These are phyloP conservation scores for Eragrostis curvula DNA, from an alignment of 176 grass and related monocot genomes.

Conservation along the genomic window DNA sequence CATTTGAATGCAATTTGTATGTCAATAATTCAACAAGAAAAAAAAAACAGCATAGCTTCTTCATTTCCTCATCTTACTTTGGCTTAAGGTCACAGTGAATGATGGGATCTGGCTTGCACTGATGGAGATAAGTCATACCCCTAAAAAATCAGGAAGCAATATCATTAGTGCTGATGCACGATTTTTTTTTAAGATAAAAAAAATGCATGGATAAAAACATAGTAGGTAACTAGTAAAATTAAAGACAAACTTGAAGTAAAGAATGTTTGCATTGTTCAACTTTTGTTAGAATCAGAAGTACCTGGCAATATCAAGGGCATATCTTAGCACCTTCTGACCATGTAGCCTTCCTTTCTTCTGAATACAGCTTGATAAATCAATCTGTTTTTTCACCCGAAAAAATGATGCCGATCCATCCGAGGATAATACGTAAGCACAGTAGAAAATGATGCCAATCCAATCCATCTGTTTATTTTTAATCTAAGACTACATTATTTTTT, in stretches of 20 bases:
- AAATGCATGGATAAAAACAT: too few relatives aligned
- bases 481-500: not conserved
- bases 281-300: slow-evolving; percentile 8
- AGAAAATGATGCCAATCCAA: too few relatives aligned
- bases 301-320: slow-evolving; percentile 95
- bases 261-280: not conserved
- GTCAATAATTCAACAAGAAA: not conserved
- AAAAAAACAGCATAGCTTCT: slow-evolving; percentile 4
- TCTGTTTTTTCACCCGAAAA: slow-evolving; percentile 38
- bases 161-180: slow-evolving; percentile 1
- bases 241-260: too few relatives aligned
- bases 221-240: too few relatives aligned
- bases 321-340: slow-evolving; percentile 84
- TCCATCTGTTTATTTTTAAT: not conserved
- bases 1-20: slow-evolving; percentile 27
- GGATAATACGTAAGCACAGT: too few relatives aligned
- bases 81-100: slow-evolving; percentile 96
- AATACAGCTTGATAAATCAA: slow-evolving; percentile 76
- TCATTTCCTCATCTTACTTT: slow-evolving; percentile 95
- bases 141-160: slow-evolving; percentile 49
- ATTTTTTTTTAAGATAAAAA: not conserved
- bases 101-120: slow-evolving; percentile 93
- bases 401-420: not conserved
- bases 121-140: slow-evolving; percentile 98
- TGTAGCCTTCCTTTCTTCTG: slow-evolving; percentile 83